Evolutionary conservation across 768 basidiomycete genomes (phyloP).

Genomic region (Lactarius akahatsu): DNA sequence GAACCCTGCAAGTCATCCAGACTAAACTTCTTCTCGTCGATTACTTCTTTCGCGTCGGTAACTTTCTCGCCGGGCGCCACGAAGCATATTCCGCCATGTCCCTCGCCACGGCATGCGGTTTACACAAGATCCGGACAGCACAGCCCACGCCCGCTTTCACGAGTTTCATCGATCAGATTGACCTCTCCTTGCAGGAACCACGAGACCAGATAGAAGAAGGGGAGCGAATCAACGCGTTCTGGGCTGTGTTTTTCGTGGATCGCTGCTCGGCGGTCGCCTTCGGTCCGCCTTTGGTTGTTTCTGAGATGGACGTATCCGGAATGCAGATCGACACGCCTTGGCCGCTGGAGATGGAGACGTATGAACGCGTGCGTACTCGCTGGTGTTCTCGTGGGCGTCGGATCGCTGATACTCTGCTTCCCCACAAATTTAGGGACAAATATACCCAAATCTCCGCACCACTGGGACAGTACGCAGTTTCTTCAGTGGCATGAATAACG

Average conservation of each 20-base stretch:
- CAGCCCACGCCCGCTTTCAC: slow-evolving; percentile 24
- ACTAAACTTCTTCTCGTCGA: slow-evolving; percentile 37
- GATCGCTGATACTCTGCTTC: slow-evolving; percentile 37
- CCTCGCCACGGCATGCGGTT: slow-evolving; percentile 34
- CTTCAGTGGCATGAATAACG: slow-evolving; percentile 40
- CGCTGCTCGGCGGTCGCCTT: slow-evolving; percentile 54
- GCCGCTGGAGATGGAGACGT: slow-evolving; percentile 39
- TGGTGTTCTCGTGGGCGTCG: background rate
- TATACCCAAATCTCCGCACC: slow-evolving; percentile 46
- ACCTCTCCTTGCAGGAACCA: slow-evolving; percentile 39
- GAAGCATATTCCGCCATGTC: slow-evolving; percentile 36
- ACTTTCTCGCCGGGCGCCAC: slow-evolving; percentile 36
- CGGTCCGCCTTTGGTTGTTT: slow-evolving; percentile 53
- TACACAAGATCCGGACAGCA: slow-evolving; percentile 33
- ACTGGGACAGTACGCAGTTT: slow-evolving; percentile 52
- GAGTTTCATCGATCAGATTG: slow-evolving; percentile 27
- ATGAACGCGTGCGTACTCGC: slow-evolving; percentile 34
- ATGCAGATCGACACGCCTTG: slow-evolving; percentile 42
- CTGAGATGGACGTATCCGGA: slow-evolving; percentile 48
- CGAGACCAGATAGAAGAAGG: slow-evolving; percentile 56
- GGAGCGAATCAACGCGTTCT: slow-evolving; percentile 66
- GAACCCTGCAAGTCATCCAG: slow-evolving; percentile 39
- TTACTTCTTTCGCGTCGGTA: slow-evolving; percentile 35
- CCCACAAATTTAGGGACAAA: slow-evolving; percentile 41
- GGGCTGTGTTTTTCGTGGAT: slow-evolving; percentile 60